phyloP scores from a whole-genome alignment of 352 stramenopile species.

The Phytopythium litorale region DNA sequence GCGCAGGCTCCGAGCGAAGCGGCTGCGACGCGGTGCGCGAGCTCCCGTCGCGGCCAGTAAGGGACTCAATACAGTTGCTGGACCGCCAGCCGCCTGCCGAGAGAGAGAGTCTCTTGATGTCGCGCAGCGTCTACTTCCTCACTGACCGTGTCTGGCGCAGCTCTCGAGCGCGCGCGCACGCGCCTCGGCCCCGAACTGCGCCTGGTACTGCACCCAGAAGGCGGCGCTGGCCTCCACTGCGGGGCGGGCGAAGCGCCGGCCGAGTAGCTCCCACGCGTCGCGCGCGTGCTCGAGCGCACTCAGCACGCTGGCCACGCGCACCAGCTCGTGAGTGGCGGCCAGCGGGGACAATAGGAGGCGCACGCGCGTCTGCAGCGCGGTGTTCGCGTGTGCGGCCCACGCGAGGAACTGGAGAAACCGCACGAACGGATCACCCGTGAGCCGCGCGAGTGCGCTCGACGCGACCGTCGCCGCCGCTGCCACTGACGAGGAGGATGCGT shows the following conservation, averaged over 20 bases:
- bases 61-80: not conserved
- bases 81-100: not conserved
- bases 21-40: too few species aligned
- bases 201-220: conserved; percentile 59
- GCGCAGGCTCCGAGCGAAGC: not conserved
- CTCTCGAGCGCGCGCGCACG: conserved; percentile 16
- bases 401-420: conserved; percentile 66
- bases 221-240: conserved; percentile 18
- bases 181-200: conserved; percentile 32
- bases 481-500: not conserved
- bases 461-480: conserved; percentile 15
- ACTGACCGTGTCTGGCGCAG: not conserved
- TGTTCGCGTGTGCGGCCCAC: conserved; percentile 64
- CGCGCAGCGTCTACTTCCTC: not conserved
- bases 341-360: conserved; percentile 40
- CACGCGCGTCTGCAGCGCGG: conserved; percentile 40
- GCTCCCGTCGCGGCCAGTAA: not conserved
- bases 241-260: conserved; percentile 21
- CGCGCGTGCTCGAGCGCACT: conserved; percentile 41
- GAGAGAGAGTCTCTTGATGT: not conserved
- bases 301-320: conserved; percentile 43
- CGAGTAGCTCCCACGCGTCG: conserved; percentile 33
- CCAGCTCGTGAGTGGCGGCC: conserved; percentile 38
- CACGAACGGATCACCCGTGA: conserved; percentile 52
- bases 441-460: conserved; percentile 42